Percentiles rank a stretch among this genome's conserved stretches.
Conservation (phyloP, 139 green algal species). For the Parachlorella kessleri region DNA sequence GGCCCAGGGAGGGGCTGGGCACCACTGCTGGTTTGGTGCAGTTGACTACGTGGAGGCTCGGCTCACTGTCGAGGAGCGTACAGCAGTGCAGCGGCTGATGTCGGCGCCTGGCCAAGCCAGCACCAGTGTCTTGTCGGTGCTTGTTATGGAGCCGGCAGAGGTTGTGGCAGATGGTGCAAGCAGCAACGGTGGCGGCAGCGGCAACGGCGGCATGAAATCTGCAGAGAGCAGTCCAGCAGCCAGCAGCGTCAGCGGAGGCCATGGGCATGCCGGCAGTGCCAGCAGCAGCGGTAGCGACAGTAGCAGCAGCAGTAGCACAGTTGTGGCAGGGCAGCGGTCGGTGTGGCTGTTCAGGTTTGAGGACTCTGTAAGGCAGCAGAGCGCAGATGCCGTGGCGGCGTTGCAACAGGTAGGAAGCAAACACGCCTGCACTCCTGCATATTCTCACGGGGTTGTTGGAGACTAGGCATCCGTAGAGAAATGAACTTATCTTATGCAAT, state of each 20-base stretch:
- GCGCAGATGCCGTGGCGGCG: conserved; percentile 48
- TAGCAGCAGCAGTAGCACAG: conserved; percentile 18
- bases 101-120: conserved; percentile 11
- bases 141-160: conserved; percentile 28
- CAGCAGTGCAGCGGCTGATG: background rate
- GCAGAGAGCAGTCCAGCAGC: too few species aligned
- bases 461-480: too few species aligned
- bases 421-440: too few species aligned
- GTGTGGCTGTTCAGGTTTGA: conserved; percentile 69
- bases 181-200: conserved; percentile 19
- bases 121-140: conserved; percentile 19
- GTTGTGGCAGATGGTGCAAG: background rate
- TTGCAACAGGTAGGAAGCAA: conserved; percentile 57
- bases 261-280: too few species aligned
- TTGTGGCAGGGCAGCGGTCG: background rate
- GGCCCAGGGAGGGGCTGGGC: background rate
- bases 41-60: conserved; percentile 2
- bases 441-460: too few species aligned
- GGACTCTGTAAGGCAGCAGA: conserved; percentile 64
- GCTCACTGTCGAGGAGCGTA: background rate
- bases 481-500: too few species aligned
- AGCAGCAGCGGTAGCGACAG: background rate
- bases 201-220: too few species aligned
- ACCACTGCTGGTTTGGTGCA: conserved; percentile 5
- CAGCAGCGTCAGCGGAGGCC: too few species aligned